These are phyloP conservation scores for Bathelium albidoporum DNA, from an alignment of 495 filamentous ascomycete species.

Conservation along the genomic window DNA sequence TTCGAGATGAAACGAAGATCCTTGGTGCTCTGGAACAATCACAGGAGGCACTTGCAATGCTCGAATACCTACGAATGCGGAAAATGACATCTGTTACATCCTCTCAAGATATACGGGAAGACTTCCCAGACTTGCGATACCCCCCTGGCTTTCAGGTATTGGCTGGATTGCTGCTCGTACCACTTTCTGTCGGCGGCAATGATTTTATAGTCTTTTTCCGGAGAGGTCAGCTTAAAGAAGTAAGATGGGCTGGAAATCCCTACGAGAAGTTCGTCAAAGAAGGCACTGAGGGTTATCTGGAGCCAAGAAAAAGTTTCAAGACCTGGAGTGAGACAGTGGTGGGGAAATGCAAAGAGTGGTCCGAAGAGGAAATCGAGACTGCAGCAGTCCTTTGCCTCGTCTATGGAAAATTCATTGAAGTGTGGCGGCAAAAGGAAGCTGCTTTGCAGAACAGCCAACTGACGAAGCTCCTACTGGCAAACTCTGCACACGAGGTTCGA, in stretches of 20 bases:
- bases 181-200: conserved; percentile 60
- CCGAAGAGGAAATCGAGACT: conserved; percentile 70
- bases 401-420: conserved; percentile 85
- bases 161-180: conserved; percentile 75
- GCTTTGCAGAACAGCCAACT: conserved; percentile 73
- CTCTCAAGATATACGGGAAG: conserved; percentile 63
- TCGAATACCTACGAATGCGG: conserved; percentile 76
- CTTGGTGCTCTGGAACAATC: conserved; percentile 63
- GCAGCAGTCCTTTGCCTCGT: conserved; percentile 82
- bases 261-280: conserved; percentile 66
- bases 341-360: conserved; percentile 66
- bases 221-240: conserved; percentile 63
- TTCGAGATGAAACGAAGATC: conserved; percentile 80
- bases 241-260: conserved; percentile 90
- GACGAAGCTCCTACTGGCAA: conserved; percentile 71
- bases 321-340: conserved; percentile 67
- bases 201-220: conserved; percentile 95
- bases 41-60: conserved; percentile 74
- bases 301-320: conserved; percentile 68
- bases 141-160: conserved; percentile 68
- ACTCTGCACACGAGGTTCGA: conserved; percentile 90
- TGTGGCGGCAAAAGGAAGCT: conserved; percentile 87
- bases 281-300: conserved; percentile 59
- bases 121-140: conserved; percentile 79
- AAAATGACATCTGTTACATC: conserved; percentile 66